Evolutionary conservation across 208 protist species (phyloP).

Genomic region (Leptomonas pyrrhocoris): DNA sequence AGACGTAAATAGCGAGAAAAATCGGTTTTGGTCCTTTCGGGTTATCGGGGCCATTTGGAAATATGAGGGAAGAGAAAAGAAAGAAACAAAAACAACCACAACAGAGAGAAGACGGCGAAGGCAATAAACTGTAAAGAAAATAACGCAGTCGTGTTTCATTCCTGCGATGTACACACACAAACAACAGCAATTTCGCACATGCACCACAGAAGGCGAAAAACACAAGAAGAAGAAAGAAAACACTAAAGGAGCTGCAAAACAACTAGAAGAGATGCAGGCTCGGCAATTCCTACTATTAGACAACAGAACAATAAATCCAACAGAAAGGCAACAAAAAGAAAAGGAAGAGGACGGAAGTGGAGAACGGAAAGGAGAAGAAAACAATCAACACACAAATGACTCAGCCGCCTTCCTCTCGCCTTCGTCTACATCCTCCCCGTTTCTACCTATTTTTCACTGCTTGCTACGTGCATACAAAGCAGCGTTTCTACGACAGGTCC

Average conservation of each 20-base stretch:
- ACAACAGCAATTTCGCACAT: constrained; percentile 1
- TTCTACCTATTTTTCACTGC: not conserved
- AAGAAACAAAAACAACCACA: constrained; percentile 12
- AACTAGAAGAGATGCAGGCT: not conserved
- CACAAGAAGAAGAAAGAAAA: constrained; percentile 16
- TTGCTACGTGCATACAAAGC: not conserved
- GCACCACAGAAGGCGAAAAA: not conserved
- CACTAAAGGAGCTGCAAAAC: not conserved
- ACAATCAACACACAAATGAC: not conserved
- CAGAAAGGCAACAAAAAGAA: not conserved
- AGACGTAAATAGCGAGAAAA: constrained; percentile 24
- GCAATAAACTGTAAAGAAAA: constrained; percentile 2
- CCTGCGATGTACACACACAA: constrained; percentile 7
- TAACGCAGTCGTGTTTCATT: constrained; percentile 13
- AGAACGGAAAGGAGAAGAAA: not conserved
- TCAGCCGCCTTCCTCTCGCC: not conserved
- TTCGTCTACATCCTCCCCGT: not conserved
- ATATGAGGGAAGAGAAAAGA: constrained; percentile 14
- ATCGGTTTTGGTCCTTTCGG: constrained; percentile 8
- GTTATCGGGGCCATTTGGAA: constrained; percentile 15
- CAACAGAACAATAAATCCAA: not conserved
- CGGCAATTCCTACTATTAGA: constrained; percentile 8
- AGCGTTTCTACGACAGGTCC: constrained; percentile 71
- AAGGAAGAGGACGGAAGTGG: not conserved
- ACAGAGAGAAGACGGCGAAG: constrained; percentile 21